Percentiles rank a stretch among this genome's conserved stretches.
phyloP scores from a whole-genome alignment of 2,329 filamentous ascomycete genomes.

The Harringtonia aguacate region DNA sequence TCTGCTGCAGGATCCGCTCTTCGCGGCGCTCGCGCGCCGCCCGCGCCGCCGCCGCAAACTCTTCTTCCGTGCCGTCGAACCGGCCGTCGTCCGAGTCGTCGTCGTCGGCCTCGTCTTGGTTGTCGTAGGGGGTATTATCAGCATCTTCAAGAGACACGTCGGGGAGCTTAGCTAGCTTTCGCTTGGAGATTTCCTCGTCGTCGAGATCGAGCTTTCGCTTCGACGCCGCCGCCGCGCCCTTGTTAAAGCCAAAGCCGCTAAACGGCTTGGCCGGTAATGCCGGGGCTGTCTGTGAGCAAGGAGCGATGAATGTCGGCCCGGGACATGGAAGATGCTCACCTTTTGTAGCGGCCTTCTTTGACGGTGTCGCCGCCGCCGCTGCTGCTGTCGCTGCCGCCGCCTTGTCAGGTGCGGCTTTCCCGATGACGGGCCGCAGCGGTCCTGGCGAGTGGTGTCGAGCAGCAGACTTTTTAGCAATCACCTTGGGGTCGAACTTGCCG shows the following conservation, averaged over 20 bases:
- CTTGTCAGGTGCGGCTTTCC: constrained; percentile 24
- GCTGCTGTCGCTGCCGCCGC: constrained; percentile 4
- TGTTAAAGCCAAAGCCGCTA: constrained; percentile 66
- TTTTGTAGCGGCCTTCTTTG: constrained; percentile 3
- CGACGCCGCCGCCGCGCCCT: constrained; percentile 47
- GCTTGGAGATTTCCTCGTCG: constrained; percentile 76
- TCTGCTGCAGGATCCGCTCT: constrained; percentile 45
- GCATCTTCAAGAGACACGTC: constrained; percentile 57
- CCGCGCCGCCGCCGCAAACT: constrained; percentile 73
- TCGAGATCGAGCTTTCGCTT: constrained; percentile 76
- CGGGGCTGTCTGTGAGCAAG: background rate
- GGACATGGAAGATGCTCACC: background rate
- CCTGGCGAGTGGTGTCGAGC: constrained; percentile 45
- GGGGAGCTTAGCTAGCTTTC: constrained; percentile 86
- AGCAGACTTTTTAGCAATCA: constrained; percentile 68
- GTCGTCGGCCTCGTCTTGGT: constrained; percentile 52
- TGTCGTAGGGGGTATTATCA: constrained; percentile 48
- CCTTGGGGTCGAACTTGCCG: constrained; percentile 80
- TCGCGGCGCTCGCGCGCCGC: constrained; percentile 79
- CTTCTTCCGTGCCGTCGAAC: constrained; percentile 77
- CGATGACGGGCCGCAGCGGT: constrained; percentile 37
- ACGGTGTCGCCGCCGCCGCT: background rate
- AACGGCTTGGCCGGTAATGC: constrained; percentile 46
- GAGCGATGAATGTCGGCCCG: too few relatives aligned
- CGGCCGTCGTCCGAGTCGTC: constrained; percentile 65